Evolutionary conservation across 495 filamentous ascomycete genomes (phyloP).

Genomic region (Penicillium canescens): DNA sequence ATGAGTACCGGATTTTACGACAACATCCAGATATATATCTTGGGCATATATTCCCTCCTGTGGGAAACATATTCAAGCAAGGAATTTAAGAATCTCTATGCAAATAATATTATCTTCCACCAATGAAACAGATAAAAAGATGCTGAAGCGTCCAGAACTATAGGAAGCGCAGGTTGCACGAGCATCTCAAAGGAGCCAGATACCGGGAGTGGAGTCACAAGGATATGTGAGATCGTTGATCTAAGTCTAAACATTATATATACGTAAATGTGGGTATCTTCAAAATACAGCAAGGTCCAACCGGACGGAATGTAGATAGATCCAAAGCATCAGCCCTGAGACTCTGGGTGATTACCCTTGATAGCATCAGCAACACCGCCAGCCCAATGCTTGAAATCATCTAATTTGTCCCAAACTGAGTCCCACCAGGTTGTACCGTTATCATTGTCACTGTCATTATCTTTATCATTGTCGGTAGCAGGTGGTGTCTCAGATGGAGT

Average conservation of each 20-base stretch:
- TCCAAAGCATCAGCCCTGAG: not conserved
- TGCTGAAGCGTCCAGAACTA: too few relatives aligned
- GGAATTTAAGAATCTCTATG: too few relatives aligned
- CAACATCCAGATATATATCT: not conserved
- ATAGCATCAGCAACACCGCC: constrained; percentile 32
- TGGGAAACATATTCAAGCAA: too few relatives aligned
- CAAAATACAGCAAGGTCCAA: constrained; percentile 4
- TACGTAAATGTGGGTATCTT: not conserved
- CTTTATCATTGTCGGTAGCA: constrained; percentile 18
- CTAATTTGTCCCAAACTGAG: constrained; percentile 33
- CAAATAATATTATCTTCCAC: too few relatives aligned
- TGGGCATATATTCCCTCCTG: not conserved
- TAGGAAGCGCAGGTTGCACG: too few relatives aligned
- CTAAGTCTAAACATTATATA: constrained; percentile 1
- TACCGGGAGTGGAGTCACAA: too few relatives aligned
- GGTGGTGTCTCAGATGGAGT: constrained; percentile 18
- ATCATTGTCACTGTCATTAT: constrained; percentile 25
- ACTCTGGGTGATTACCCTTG: constrained; percentile 34
- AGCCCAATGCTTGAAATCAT: constrained; percentile 41
- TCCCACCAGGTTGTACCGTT: constrained; percentile 36
- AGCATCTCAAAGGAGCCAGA: too few relatives aligned
- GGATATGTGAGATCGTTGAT: too few relatives aligned
- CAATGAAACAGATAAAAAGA: too few relatives aligned
- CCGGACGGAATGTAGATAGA: not conserved
- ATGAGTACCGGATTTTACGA: not conserved